These are phyloP conservation scores for Halophytophthora polymorphica DNA, from an alignment of 352 stramenopile species.

Conservation along the genomic window DNA sequence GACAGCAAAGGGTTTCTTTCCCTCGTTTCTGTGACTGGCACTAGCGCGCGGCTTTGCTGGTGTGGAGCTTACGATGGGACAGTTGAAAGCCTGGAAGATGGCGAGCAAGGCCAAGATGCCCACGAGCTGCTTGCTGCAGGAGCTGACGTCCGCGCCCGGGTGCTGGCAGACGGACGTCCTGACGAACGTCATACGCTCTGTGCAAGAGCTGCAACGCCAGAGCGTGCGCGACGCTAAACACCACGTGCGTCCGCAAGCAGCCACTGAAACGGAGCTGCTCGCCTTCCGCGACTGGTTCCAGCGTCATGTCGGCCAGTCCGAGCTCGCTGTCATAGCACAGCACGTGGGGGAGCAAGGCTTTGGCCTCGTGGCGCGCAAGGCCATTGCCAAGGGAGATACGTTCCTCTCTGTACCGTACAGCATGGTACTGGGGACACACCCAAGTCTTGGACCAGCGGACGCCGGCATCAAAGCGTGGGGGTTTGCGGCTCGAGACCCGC, in stretches of 20 bases:
- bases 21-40: no score
- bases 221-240: slow-evolving; percentile 14
- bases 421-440: slow-evolving; percentile 26
- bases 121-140: slow-evolving; percentile 9
- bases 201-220: slow-evolving; percentile 27
- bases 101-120: neutral
- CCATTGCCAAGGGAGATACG: slow-evolving; percentile 17
- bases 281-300: slow-evolving; percentile 34
- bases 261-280: slow-evolving; percentile 10
- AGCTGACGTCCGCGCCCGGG: slow-evolving; percentile 28
- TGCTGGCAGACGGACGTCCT: slow-evolving; percentile 34
- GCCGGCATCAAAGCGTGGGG: slow-evolving; percentile 2
- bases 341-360: slow-evolving; percentile 26
- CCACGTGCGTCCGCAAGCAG: slow-evolving; percentile 13
- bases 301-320: neutral
- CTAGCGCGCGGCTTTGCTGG: no score
- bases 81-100: no score
- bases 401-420: slow-evolving; percentile 40
- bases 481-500: slow-evolving; percentile 12
- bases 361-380: slow-evolving; percentile 24
- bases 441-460: slow-evolving; percentile 12
- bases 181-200: slow-evolving; percentile 18
- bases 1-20: no score
- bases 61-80: no score
- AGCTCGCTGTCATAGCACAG: slow-evolving; percentile 17